Percentiles rank a stretch among this genome's conserved stretches.
These are phyloP conservation scores for Hirschfeldia incana DNA, from an alignment of 345 rosid species.

Conservation along the genomic window DNA sequence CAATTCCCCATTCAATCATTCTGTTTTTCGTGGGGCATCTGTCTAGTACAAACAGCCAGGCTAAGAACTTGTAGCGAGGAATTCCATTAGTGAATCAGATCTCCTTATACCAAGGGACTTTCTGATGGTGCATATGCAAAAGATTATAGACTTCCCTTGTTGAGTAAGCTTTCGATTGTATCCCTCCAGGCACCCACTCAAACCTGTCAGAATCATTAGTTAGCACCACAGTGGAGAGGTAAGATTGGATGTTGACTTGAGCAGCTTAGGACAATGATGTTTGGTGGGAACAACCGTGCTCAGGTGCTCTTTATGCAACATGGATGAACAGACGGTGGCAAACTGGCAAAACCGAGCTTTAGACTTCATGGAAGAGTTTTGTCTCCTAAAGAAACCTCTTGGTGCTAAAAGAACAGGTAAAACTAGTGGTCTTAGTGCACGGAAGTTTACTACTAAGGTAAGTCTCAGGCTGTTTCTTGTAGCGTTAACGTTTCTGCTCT, in stretches of 20 bases:
- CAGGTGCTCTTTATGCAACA: conserved; percentile 96
- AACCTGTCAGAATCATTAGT: no score
- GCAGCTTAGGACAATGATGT: conserved; percentile 81
- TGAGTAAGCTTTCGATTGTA: no score
- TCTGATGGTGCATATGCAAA: no score
- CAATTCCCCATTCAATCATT: no score
- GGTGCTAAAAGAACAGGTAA: conserved; percentile 79
- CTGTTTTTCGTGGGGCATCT: no score
- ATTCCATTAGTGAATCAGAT: no score
- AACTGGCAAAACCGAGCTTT: conserved; percentile 82
- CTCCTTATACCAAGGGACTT: no score
- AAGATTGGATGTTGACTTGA: conserved; percentile 32
- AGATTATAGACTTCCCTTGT: no score
- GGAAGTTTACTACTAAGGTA: conserved; percentile 88
- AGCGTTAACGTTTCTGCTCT: background rate
- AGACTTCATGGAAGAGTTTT: conserved; percentile 58
- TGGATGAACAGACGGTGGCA: conserved; percentile 82
- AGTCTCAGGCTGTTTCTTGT: background rate
- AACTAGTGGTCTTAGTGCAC: conserved; percentile 92
- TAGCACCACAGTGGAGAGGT: no score
- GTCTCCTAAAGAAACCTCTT: conserved; percentile 71
- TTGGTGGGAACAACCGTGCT: conserved; percentile 95
- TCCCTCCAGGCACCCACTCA: no score
- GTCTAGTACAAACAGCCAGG: no score
- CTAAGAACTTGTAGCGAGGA: no score